These are phyloP conservation scores for Torulaspora indica DNA, from an alignment of 805 yeast species.

Conservation along the genomic window DNA sequence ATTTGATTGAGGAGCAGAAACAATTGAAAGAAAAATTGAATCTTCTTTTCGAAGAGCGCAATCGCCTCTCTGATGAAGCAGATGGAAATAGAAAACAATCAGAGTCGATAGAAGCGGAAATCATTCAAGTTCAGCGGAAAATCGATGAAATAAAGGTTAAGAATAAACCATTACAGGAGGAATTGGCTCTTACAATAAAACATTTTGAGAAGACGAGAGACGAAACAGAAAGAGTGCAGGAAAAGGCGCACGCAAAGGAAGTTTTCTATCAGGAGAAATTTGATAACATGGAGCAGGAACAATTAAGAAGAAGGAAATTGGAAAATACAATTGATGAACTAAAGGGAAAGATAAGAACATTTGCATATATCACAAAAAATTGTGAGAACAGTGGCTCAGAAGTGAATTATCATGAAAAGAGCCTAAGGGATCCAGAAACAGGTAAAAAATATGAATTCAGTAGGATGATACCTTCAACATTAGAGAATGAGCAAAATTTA, in stretches of 20 bases:
- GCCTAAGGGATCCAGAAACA: neutral
- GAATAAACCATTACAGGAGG: conserved; percentile 22
- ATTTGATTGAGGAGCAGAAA: conserved; percentile 16
- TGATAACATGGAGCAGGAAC: conserved; percentile 37
- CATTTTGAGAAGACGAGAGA: conserved; percentile 21
- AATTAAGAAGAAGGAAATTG: conserved; percentile 39
- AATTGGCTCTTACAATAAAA: conserved; percentile 23
- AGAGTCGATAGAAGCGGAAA: conserved; percentile 11
- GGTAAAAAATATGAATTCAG: conserved; percentile 15
- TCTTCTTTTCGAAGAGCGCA: conserved; percentile 16
- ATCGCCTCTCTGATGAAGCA: conserved; percentile 19
- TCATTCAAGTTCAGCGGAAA: conserved; percentile 11
- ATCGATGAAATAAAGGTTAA: conserved; percentile 1
- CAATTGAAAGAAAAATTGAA: conserved; percentile 14
- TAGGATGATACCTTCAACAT: conserved; percentile 24
- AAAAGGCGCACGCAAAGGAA: conserved; percentile 21
- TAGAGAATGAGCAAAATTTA: conserved; percentile 21
- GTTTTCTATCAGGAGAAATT: conserved; percentile 23
- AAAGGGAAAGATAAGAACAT: conserved; percentile 34
- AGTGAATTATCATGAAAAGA: conserved; percentile 20
- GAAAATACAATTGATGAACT: conserved; percentile 48
- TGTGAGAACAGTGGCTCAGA: neutral
- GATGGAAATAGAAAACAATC: conserved; percentile 20
- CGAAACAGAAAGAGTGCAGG: conserved; percentile 24
- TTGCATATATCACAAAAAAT: conserved; percentile 22